Evolutionary conservation across 208 protist genomes (phyloP).

Genomic region (Crithidia fasciculata): DNA sequence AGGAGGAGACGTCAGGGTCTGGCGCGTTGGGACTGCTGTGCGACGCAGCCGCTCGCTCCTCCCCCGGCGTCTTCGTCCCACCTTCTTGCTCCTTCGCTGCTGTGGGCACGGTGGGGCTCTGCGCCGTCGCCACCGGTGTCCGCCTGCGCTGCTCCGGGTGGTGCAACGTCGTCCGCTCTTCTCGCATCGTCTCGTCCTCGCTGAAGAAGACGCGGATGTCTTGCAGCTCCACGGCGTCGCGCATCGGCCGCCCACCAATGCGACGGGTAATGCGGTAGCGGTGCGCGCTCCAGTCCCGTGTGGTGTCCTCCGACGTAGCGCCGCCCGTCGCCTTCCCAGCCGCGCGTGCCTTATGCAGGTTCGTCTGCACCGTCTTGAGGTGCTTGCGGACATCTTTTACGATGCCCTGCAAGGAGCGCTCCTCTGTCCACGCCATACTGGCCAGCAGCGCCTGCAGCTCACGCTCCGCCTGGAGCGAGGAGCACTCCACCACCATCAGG

Average conservation of each 20-base stretch:
- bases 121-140: neutral
- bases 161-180: slow-evolving; percentile 28
- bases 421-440: slow-evolving; percentile 48
- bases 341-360: slow-evolving; percentile 6
- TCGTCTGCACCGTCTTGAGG: slow-evolving; percentile 22
- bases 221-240: slow-evolving; percentile 61
- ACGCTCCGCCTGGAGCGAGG: slow-evolving; percentile 34
- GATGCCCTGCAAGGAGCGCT: slow-evolving; percentile 33
- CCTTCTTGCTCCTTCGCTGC: slow-evolving; percentile 8
- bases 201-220: slow-evolving; percentile 51
- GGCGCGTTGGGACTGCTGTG: slow-evolving; percentile 28
- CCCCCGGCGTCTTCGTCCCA: neutral
- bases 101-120: neutral
- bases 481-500: slow-evolving; percentile 67
- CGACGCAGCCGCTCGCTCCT: neutral
- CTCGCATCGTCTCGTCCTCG: slow-evolving; percentile 30
- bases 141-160: neutral
- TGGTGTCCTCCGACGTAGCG: neutral
- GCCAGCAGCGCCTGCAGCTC: slow-evolving; percentile 54
- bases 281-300: slow-evolving; percentile 12
- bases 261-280: slow-evolving; percentile 57
- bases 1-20: slow-evolving; percentile 32
- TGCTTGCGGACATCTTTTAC: slow-evolving; percentile 51
- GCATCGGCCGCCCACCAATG: slow-evolving; percentile 68
- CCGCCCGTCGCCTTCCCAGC: neutral